Percentiles rank a stretch among this genome's conserved stretches.
Conservation (phyloP, 768 basidiomycete genomes). For the Gloeostereum incarnatum region DNA sequence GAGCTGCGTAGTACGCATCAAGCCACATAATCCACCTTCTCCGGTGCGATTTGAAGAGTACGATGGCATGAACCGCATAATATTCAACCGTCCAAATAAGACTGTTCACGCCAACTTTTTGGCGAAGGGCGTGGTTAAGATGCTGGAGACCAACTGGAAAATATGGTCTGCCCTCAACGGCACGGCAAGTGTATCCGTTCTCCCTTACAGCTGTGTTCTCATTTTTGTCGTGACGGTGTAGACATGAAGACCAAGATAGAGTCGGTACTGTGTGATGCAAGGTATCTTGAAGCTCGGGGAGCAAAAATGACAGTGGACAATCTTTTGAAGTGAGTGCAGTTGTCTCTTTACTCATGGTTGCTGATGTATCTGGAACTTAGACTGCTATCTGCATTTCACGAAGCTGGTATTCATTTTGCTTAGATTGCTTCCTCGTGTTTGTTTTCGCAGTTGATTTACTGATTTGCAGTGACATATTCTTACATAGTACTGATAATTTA, state of each 20-base stretch:
- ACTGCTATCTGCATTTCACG: conserved; percentile 65
- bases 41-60: conserved; percentile 96
- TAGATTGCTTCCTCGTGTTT: too few species aligned
- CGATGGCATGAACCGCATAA: conserved; percentile 86
- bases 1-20: conserved; percentile 84
- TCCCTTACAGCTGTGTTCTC: neutral
- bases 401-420: conserved; percentile 64
- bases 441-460: too few species aligned
- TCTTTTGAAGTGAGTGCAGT: conserved; percentile 62
- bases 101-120: conserved; percentile 82
- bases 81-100: conserved; percentile 88
- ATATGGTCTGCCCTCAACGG: conserved; percentile 85
- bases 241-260: conserved; percentile 68
- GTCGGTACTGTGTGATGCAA: conserved; percentile 60
- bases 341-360: neutral
- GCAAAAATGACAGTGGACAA: conserved; percentile 94
- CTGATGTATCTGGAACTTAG: conserved; percentile 22
- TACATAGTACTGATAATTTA: too few species aligned
- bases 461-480: too few species aligned
- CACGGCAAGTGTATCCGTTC: conserved; percentile 29
- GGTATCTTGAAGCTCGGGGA: conserved; percentile 68
- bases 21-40: conserved; percentile 90
- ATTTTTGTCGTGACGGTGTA: conserved; percentile 13
- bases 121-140: conserved; percentile 90
- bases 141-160: conserved; percentile 89